phyloP scores from a whole-genome alignment of 169 alveolate species.

The Blepharisma undulans region DNA sequence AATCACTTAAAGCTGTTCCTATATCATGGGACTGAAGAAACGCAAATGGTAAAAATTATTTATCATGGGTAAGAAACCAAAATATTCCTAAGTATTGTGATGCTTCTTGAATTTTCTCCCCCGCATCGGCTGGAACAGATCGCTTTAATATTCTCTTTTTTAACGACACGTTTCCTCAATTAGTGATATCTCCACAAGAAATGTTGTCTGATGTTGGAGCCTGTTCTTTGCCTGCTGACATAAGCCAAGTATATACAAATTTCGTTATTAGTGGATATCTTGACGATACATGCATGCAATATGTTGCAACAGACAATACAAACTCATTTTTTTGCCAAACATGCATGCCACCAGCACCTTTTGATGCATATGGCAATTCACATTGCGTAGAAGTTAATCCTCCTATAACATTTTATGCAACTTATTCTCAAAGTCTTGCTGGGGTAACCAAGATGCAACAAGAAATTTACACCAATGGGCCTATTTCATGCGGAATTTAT shows the following conservation, averaged over 20 bases:
- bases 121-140: slow-evolving; percentile 80
- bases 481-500: slow-evolving; percentile 78
- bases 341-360: slow-evolving; percentile 63
- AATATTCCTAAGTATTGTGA: slow-evolving; percentile 81
- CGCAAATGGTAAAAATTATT: slow-evolving; percentile 55
- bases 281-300: slow-evolving; percentile 72
- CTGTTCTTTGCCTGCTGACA: no score
- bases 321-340: slow-evolving; percentile 47
- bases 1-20: slow-evolving; percentile 39
- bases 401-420: neutral
- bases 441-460: slow-evolving; percentile 75
- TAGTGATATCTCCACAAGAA: slow-evolving; percentile 65
- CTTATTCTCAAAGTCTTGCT: slow-evolving; percentile 52
- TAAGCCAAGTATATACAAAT: no score
- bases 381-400: neutral
- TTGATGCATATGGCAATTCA: slow-evolving; percentile 11
- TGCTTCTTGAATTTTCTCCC: slow-evolving; percentile 86
- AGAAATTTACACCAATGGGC: slow-evolving; percentile 77
- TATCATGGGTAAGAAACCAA: slow-evolving; percentile 70
- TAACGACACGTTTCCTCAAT: slow-evolving; percentile 63
- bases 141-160: slow-evolving; percentile 76
- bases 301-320: slow-evolving; percentile 64
- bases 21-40: slow-evolving; percentile 42
- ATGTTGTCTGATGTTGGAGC: slow-evolving; percentile 85
- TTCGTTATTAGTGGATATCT: no score